These are phyloP conservation scores for Phytomonas francai DNA, from an alignment of 208 protist species.

Conservation along the genomic window DNA sequence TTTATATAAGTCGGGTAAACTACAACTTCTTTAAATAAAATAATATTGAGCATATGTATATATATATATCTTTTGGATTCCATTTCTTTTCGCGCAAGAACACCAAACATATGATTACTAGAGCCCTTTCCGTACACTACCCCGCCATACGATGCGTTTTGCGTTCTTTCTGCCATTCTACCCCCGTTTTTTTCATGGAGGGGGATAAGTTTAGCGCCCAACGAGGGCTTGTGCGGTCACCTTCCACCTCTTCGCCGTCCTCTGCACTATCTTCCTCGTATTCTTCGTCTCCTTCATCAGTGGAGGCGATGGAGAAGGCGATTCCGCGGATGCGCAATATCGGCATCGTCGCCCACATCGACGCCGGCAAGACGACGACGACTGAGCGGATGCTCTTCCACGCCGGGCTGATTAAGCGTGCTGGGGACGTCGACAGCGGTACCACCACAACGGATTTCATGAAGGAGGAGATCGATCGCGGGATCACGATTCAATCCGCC, in stretches of 20 bases:
- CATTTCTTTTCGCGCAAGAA: too few species aligned
- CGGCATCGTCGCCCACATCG: slow-evolving; percentile 94
- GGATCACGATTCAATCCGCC: slow-evolving; percentile 95
- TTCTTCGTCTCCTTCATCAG: too few species aligned
- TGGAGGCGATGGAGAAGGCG: slow-evolving; percentile 10
- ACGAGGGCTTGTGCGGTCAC: not conserved
- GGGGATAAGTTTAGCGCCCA: too few species aligned
- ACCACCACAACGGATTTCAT: slow-evolving; percentile 96
- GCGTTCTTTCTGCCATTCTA: slow-evolving; percentile 12
- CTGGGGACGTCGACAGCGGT: slow-evolving; percentile 94
- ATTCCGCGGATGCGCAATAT: slow-evolving; percentile 86
- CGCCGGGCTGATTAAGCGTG: slow-evolving; percentile 61
- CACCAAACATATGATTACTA: too few species aligned
- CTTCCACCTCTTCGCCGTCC: not conserved
- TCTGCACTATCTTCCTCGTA: not conserved
- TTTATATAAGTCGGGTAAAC: too few species aligned
- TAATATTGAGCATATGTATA: too few species aligned
- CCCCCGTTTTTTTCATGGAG: slow-evolving; percentile 7
- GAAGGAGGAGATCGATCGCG: slow-evolving; percentile 93
- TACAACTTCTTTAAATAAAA: too few species aligned
- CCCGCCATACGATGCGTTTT: slow-evolving; percentile 4
- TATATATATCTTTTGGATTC: too few species aligned
- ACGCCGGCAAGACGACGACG: slow-evolving; percentile 94
- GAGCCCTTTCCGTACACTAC: slow-evolving; percentile 10
- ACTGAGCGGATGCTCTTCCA: slow-evolving; percentile 95